Base-by-base conservation (phyloP, 768 basidiomycete genomes). In the Fistulinella prunicolor region DNA sequence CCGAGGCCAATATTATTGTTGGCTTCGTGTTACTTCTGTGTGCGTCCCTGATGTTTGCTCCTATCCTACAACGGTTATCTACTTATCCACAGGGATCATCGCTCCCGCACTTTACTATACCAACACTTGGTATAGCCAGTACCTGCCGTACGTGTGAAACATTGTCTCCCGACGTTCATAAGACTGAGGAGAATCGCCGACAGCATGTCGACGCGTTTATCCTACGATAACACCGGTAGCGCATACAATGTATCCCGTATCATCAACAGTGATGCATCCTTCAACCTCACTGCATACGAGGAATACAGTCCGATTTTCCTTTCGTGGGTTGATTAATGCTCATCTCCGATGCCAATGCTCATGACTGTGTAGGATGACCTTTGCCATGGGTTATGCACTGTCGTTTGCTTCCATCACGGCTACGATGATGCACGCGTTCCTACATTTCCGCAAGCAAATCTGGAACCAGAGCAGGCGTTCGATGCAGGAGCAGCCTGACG, bases 351-450 rank as follows among this genome's bases (percentile, higher is more conserved):
- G 9, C 41, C 53, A 19, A 23, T 38, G 17, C 30, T 58, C n/a
- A 62, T 16, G 0, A 8, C 1, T 7, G 1, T 17, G 20, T 39
- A 65, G 65, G 23, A 70, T 80, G 22, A 85, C 86, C 0, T 92
- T 91, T 59, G 83, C 90, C 12, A 67, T 92, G 29, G 75, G 82
- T 9, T 94, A 92, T 58, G 89, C 84, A 20, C 72, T 92, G 9
- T 86, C 85, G n/a, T 92, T 93, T 55, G 89, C 89, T 2, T 77
- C 82, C 24, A 84, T 92, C 63, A 86, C 89, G 0, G 78, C 89
- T 1, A 86, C 85, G 2, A 61, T 89, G 51, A 79, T 75, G 23
- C 91, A 93, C 57, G 79, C 87, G 66, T 72, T 75, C 63, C 71
- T 91, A 30, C 89, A 79, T 68, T 87, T 82, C 76, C 80, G 87